Evolutionary conservation across 2,329 filamentous ascomycete species (phyloP).

Genomic region (Epichloe hybrida): DNA sequence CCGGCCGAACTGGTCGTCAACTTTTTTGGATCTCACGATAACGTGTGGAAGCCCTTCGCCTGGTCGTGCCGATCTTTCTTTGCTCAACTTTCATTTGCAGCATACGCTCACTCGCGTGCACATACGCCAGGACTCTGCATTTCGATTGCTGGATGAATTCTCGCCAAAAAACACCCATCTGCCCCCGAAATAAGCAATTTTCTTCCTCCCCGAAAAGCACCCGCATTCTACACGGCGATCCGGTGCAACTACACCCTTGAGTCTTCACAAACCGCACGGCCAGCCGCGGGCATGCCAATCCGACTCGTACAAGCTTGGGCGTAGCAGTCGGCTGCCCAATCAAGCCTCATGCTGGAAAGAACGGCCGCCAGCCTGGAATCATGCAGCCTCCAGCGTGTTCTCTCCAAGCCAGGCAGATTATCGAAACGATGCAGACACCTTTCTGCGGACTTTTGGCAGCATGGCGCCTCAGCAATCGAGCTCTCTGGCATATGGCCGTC

Average conservation of each 20-base stretch:
- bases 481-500: slow-evolving; percentile 29
- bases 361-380: slow-evolving; percentile 42
- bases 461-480: slow-evolving; percentile 38
- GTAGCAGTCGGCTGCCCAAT: slow-evolving; percentile 7
- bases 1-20: background rate
- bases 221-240: background rate
- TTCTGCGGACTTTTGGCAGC: slow-evolving; percentile 39
- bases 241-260: background rate
- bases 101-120: background rate
- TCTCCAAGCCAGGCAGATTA: slow-evolving; percentile 24
- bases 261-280: background rate
- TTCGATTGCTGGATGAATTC: background rate
- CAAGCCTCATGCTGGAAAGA: slow-evolving; percentile 41
- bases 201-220: background rate
- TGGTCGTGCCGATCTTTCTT: background rate
- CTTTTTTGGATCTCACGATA: background rate
- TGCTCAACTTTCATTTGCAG: background rate
- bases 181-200: background rate
- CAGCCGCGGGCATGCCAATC: slow-evolving; percentile 13
- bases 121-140: background rate
- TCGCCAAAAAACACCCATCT: background rate
- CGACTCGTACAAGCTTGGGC: slow-evolving; percentile 4
- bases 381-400: slow-evolving; percentile 38
- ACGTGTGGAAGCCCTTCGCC: background rate
- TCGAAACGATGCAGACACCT: slow-evolving; percentile 30